Evolutionary conservation across 2,329 filamentous ascomycete species (phyloP), one percentile per base, ranked within the genome.

Genomic region (Juglanconis juglandina): DNA sequence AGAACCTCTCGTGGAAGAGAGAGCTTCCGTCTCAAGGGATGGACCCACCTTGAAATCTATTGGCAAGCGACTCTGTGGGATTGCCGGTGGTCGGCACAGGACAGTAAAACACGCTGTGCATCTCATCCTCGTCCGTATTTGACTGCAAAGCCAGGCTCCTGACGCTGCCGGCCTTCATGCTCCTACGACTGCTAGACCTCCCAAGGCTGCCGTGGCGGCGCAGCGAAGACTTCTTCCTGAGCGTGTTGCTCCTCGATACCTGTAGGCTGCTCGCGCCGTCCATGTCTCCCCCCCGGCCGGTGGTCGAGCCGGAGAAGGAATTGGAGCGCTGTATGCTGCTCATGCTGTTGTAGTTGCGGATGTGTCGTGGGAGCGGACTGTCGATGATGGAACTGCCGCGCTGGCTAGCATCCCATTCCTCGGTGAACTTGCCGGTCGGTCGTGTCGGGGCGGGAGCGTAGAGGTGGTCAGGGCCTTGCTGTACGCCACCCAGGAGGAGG

Each of bases 171-270:
- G 93, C 91, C 70, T 87, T 88, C 76, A 91, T 85, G 73, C 91
- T 96, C 67, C 87, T 85, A 57, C 89, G 87, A 74, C 93, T 97
- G 65, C 87, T 82, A 71, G 87, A 92, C 67, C 92, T 88, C 74
- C 87, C 89, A 66, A 96, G 71, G 70, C 92, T 96, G 44, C 80
- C 83, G 62, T 82, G 86, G 68, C 89, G 85, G 66, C 88, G 88
- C 61, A 97, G 72, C 9, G 92, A 96, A 32, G 79, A 80, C 75
- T 92, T 95, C 81, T 98, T 98, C 79, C 91, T 95, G 67, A 98
- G 80, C 0, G 93, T 97, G 62, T 91, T 91, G 53, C 77, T 76
- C 47, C 82, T 75, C 53, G 77, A 75, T 34, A 82, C 73, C 46
- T 76, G 70, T 51, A 73, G 72, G 53, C 65, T 49, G 52, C 69